These are phyloP conservation scores for Madurella mycetomatis DNA, from an alignment of 2,329 filamentous ascomycete species.

Conservation along the genomic window DNA sequence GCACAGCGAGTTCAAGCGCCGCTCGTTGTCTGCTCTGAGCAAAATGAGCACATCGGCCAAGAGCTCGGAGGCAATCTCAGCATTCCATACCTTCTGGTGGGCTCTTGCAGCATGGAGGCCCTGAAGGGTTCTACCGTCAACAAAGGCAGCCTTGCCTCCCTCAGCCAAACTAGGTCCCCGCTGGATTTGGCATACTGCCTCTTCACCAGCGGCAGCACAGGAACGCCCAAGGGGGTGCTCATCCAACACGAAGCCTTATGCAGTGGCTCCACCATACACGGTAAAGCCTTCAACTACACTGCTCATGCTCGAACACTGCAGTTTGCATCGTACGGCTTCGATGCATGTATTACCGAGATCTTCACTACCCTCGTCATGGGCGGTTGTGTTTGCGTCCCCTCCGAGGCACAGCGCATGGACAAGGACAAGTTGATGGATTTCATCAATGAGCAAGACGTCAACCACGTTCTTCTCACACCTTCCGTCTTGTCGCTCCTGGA, in stretches of 20 bases:
- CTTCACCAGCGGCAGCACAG: slow-evolving; percentile 51
- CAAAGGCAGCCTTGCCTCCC: neutral
- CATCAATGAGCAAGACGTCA: slow-evolving; percentile 18
- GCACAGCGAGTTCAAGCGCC: slow-evolving; percentile 27
- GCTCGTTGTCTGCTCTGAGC: slow-evolving; percentile 14
- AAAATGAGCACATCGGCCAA: slow-evolving; percentile 2
- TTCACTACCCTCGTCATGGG: slow-evolving; percentile 10
- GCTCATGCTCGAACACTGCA: slow-evolving; percentile 8
- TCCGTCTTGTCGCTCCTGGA: slow-evolving; percentile 23
- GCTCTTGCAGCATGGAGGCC: neutral
- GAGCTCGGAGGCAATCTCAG: neutral
- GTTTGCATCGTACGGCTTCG: slow-evolving; percentile 15
- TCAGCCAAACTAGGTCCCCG: neutral
- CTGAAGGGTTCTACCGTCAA: neutral
- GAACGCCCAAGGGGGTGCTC: slow-evolving; percentile 36
- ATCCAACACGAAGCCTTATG: slow-evolving; percentile 14
- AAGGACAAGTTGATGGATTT: slow-evolving; percentile 33
- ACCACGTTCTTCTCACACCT: slow-evolving; percentile 24
- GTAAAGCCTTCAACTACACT: slow-evolving; percentile 1
- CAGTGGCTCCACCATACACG: slow-evolving; percentile 6
- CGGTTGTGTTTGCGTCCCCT: slow-evolving; percentile 15
- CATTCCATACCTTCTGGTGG: slow-evolving; percentile 1
- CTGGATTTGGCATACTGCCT: slow-evolving; percentile 34
- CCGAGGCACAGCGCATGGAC: slow-evolving; percentile 10
- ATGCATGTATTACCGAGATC: slow-evolving; percentile 13